Conservation (phyloP, 495 filamentous ascomycete species). For the Daldinia decipiens region DNA sequence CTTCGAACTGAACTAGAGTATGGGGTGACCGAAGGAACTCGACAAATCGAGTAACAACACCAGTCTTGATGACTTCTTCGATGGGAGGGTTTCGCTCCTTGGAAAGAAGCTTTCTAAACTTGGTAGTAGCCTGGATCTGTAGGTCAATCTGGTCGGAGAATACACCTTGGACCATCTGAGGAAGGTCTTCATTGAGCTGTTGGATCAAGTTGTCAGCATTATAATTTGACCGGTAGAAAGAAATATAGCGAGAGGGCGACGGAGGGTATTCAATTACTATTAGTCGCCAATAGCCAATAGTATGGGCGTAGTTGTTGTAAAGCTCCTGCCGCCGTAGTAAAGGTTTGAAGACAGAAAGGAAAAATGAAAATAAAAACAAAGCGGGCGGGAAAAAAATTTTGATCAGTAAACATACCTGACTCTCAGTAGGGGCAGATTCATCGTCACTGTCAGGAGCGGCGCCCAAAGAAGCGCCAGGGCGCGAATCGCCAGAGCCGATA, state of each 20-base stretch:
- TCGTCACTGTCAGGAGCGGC: slow-evolving; percentile 96
- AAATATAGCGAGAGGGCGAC: not conserved
- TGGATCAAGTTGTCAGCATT: slow-evolving; percentile 49
- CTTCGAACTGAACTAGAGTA: slow-evolving; percentile 98
- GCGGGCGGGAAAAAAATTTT: slow-evolving; percentile 9
- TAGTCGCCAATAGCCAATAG: slow-evolving; percentile 4
- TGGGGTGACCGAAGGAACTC: slow-evolving; percentile 98
- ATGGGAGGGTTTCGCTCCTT: slow-evolving; percentile 99
- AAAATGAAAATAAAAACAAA: slow-evolving; percentile 14
- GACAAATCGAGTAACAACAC: slow-evolving; percentile 96
- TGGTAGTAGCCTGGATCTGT: slow-evolving; percentile 98
- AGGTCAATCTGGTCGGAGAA: slow-evolving; percentile 98
- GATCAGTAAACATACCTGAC: slow-evolving; percentile 77
- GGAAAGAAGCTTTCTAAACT: slow-evolving; percentile 96
- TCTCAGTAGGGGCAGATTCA: slow-evolving; percentile 92
- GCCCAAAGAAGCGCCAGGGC: slow-evolving; percentile 84
- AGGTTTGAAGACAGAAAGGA: not conserved
- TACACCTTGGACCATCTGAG: slow-evolving; percentile 96
- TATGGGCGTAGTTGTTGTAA: slow-evolving; percentile 19
- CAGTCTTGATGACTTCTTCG: slow-evolving; percentile 98
- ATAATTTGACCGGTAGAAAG: slow-evolving; percentile 26
- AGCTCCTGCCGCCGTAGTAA: slow-evolving; percentile 25
- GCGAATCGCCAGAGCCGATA: slow-evolving; percentile 79
- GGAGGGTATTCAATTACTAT: not conserved
- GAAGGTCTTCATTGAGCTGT: slow-evolving; percentile 96